Conservation (phyloP, 2,329 filamentous ascomycete genomes). For the Aspergillus luchuensis region DNA sequence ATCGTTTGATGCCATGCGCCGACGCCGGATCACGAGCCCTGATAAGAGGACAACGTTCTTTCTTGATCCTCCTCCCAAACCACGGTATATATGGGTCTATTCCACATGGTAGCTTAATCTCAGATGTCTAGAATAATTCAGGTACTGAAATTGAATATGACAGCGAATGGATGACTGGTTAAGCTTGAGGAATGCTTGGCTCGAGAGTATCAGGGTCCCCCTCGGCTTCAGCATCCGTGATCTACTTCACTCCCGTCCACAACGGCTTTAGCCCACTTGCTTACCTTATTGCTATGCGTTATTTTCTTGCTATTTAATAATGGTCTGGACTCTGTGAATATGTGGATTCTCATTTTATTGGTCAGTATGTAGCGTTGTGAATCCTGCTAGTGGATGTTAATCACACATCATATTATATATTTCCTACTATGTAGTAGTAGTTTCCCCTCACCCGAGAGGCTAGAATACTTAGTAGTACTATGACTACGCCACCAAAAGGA, state of each 20-base stretch:
- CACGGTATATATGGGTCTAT: not conserved
- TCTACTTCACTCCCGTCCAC: not conserved
- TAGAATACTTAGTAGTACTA: too few relatives aligned
- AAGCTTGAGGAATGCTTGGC: slow-evolving; percentile 11
- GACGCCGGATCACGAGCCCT: not conserved
- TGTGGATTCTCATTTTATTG: too few relatives aligned
- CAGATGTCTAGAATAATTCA: not conserved
- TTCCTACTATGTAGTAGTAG: too few relatives aligned
- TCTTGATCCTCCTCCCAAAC: not conserved
- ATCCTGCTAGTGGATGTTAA: too few relatives aligned
- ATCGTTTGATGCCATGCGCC: not conserved
- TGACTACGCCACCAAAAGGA: too few relatives aligned
- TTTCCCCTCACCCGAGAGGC: too few relatives aligned
- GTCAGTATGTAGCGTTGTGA: too few relatives aligned
- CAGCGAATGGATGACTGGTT: not conserved
- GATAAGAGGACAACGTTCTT: not conserved
- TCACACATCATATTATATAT: too few relatives aligned
- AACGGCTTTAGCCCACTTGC: not conserved
- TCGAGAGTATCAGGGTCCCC: not conserved
- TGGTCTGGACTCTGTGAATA: too few relatives aligned
- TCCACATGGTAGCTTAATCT: not conserved
- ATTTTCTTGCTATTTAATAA: too few relatives aligned
- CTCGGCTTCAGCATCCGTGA: not conserved
- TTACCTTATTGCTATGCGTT: too few relatives aligned
- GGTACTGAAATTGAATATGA: not conserved